Evolutionary conservation across 2,329 filamentous ascomycete genomes (phyloP).

Genomic region (Hortaea werneckii): DNA sequence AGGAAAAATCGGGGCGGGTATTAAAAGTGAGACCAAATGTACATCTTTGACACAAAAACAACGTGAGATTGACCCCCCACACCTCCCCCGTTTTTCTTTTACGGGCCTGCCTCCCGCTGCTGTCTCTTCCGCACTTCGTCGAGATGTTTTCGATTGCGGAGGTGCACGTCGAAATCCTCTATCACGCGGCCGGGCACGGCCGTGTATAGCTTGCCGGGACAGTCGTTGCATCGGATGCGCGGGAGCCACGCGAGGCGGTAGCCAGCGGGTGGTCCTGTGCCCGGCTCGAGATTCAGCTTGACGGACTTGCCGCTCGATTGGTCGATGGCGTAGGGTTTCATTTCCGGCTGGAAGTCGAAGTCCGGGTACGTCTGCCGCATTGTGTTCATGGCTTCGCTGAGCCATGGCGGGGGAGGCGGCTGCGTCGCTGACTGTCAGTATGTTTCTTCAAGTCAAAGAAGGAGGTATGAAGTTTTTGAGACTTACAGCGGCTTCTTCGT

Average conservation of each 20-base stretch:
- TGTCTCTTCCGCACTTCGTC: slow-evolving; percentile 6
- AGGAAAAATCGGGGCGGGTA: no score
- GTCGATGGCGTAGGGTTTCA: slow-evolving; percentile 82
- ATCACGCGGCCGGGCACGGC: slow-evolving; percentile 76
- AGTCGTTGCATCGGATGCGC: slow-evolving; percentile 83
- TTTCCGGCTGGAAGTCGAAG: slow-evolving; percentile 78
- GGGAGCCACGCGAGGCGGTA: slow-evolving; percentile 77
- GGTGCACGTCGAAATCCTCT: slow-evolving; percentile 84
- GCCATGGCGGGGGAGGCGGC: slow-evolving; percentile 83
- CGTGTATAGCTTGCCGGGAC: slow-evolving; percentile 87
- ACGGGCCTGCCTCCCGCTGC: background rate
- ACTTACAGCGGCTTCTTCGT: slow-evolving; percentile 55
- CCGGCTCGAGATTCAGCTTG: slow-evolving; percentile 36
- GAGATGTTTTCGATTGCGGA: slow-evolving; percentile 68
- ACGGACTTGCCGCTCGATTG: slow-evolving; percentile 54
- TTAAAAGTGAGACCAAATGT: no score
- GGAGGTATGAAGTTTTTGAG: slow-evolving; percentile 1
- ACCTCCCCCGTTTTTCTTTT: background rate
- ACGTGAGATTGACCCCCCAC: no score
- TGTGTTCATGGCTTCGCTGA: slow-evolving; percentile 59
- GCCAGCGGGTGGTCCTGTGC: slow-evolving; percentile 48
- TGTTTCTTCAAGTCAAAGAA: slow-evolving; percentile 2
- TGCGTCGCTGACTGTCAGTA: slow-evolving; percentile 55
- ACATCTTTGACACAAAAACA: no score
- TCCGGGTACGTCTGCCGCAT: slow-evolving; percentile 63